Conservation (phyloP, 169 alveolate genomes). For the Nephromyces sp. region DNA sequence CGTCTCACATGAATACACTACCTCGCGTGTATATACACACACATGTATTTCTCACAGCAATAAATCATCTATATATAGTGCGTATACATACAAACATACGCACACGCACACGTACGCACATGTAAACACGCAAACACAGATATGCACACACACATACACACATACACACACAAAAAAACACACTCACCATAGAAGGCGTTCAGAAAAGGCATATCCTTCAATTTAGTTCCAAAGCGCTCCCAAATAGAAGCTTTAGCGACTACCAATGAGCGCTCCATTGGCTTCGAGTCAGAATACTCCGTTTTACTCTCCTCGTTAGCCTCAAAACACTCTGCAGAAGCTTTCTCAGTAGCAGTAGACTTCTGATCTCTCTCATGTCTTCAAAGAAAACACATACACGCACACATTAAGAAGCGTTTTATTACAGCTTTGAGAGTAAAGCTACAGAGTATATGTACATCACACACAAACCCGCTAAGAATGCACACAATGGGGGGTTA, state of each 20-base stretch:
- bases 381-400: background rate
- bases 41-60: no score
- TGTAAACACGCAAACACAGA: no score
- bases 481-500: no score
- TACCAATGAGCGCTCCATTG: slow-evolving; percentile 32
- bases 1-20: no score
- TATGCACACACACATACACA: no score
- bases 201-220: slow-evolving; percentile 76
- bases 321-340: background rate
- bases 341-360: background rate
- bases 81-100: no score
- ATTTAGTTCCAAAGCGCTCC: slow-evolving; percentile 57
- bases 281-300: no score
- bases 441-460: background rate
- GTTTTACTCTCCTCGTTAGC: background rate
- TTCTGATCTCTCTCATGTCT: background rate
- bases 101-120: no score
- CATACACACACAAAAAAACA: background rate
- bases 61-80: no score
- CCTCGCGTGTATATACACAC: no score
- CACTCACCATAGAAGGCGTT: slow-evolving; percentile 58
- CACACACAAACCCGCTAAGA: no score
- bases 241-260: slow-evolving; percentile 45
- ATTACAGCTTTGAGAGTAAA: background rate
- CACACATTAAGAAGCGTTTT: background rate